These are phyloP conservation scores for Beta vulgaris DNA, from an alignment of 148 eudicot species.

Conservation along the genomic window DNA sequence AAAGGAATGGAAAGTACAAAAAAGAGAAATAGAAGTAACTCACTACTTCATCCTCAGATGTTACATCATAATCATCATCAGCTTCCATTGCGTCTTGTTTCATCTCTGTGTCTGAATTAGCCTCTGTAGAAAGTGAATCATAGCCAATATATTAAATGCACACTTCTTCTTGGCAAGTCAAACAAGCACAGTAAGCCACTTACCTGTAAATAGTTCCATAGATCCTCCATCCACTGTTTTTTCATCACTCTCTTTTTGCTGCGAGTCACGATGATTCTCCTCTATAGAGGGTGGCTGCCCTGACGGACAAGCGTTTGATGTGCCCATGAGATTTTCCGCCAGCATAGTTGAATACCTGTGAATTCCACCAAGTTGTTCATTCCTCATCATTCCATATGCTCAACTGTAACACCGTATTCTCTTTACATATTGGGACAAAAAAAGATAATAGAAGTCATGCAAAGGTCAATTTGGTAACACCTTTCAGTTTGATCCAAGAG, in stretches of 20 bases:
- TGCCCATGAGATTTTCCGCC: constrained; percentile 82
- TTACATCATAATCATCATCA: constrained; percentile 63
- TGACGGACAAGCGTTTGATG: constrained; percentile 44
- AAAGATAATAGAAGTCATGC: constrained; percentile 1
- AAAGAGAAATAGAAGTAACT: constrained; percentile 17
- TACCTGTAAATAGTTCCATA: constrained; percentile 52
- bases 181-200: constrained; percentile 29
- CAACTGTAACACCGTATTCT: constrained; percentile 15
- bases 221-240: constrained; percentile 28
- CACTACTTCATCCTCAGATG: constrained; percentile 67
- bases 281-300: constrained; percentile 30
- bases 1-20: constrained; percentile 5
- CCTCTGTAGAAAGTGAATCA: constrained; percentile 40
- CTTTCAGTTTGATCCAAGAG: constrained; percentile 98
- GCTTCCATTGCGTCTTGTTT: constrained; percentile 39
- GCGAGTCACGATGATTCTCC: constrained; percentile 25
- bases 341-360: constrained; percentile 96
- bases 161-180: constrained; percentile 6
- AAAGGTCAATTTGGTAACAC: constrained; percentile 31
- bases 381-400: constrained; percentile 22
- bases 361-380: constrained; percentile 26
- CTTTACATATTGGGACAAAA: constrained; percentile 8
- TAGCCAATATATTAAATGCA: constrained; percentile 13
- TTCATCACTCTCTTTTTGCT: constrained; percentile 41
- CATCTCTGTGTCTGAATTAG: constrained; percentile 42